Percentiles rank a stretch among this genome's conserved stretches.
Evolutionary conservation across 2,329 filamentous ascomycete species (phyloP).

Genomic region (Metarhizium robertsii): DNA sequence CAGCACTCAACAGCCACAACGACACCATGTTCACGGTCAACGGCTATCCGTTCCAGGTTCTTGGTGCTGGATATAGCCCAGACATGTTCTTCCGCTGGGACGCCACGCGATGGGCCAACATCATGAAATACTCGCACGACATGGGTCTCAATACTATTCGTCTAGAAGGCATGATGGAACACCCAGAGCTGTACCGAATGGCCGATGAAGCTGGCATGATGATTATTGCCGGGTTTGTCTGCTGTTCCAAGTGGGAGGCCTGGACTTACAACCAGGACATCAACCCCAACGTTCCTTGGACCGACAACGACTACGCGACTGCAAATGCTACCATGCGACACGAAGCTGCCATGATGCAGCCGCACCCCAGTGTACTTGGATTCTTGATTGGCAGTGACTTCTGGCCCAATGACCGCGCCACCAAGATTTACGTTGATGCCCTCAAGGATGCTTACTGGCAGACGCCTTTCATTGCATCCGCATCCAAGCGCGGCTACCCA

Average conservation of each 20-base stretch:
- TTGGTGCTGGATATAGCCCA: conserved; percentile 50
- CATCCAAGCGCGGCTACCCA: conserved; percentile 44
- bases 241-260: conserved; percentile 59
- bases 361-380: conserved; percentile 47
- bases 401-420: conserved; percentile 51
- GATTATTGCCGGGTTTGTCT: conserved; percentile 56
- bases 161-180: conserved; percentile 56
- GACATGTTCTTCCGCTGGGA: conserved; percentile 55
- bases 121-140: conserved; percentile 46
- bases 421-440: conserved; percentile 40
- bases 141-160: conserved; percentile 55
- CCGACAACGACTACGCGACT: conserved; percentile 42
- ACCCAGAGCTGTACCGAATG: conserved; percentile 49
- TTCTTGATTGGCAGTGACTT: conserved; percentile 55
- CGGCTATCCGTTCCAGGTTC: conserved; percentile 46
- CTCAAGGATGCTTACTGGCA: conserved; percentile 44
- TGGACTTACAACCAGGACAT: conserved; percentile 52
- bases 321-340: conserved; percentile 48
- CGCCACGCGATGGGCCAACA: conserved; percentile 31
- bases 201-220: conserved; percentile 52
- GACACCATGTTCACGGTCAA: conserved; percentile 50
- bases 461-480: conserved; percentile 47
- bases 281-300: conserved; percentile 33
- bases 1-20: conserved; percentile 38
- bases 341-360: conserved; percentile 50